A percentile compares a stretch with the other conserved stretches of the same genome.
Conservation (phyloP, 1,284 basidiomycete species). For the Neonothopanus nambi region DNA sequence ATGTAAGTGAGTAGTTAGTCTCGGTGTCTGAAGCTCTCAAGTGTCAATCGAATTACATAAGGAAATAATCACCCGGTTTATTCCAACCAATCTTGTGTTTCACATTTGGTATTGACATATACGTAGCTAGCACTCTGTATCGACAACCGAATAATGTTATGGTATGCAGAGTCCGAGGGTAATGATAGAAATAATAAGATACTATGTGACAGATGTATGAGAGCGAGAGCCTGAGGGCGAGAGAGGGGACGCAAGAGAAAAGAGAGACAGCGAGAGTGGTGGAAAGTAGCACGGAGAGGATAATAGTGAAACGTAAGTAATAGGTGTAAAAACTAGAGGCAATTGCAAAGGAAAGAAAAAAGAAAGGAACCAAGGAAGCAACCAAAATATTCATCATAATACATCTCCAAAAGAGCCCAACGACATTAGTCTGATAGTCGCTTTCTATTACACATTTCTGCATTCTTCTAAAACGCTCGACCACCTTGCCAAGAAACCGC, state of each 20-base stretch:
- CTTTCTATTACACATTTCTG: constrained; percentile 2
- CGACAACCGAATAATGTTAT: constrained; percentile 1
- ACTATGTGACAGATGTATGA: neutral
- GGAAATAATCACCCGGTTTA: no score
- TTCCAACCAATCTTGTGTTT: neutral
- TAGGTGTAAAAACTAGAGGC: no score
- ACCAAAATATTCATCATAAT: neutral
- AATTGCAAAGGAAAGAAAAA: no score
- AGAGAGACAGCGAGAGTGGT: neutral
- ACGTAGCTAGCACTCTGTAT: constrained; percentile 9
- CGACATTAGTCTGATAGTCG: neutral
- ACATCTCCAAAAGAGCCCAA: constrained; percentile 2
- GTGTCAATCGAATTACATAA: constrained; percentile 3
- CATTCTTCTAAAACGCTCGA: constrained; percentile 34
- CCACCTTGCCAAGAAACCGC: constrained; percentile 43
- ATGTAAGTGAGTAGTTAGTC: no score
- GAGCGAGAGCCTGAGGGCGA: neutral
- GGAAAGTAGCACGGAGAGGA: no score
- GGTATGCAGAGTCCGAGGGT: constrained; percentile 8
- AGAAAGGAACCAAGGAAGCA: no score
- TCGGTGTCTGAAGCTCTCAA: no score
- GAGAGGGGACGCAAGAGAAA: neutral
- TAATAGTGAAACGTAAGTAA: no score
- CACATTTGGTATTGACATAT: constrained; percentile 2
- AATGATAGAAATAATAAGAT: constrained; percentile 1